Base-by-base conservation (phyloP, 805 yeast genomes). In the Kodamaea neixiangensis region DNA sequence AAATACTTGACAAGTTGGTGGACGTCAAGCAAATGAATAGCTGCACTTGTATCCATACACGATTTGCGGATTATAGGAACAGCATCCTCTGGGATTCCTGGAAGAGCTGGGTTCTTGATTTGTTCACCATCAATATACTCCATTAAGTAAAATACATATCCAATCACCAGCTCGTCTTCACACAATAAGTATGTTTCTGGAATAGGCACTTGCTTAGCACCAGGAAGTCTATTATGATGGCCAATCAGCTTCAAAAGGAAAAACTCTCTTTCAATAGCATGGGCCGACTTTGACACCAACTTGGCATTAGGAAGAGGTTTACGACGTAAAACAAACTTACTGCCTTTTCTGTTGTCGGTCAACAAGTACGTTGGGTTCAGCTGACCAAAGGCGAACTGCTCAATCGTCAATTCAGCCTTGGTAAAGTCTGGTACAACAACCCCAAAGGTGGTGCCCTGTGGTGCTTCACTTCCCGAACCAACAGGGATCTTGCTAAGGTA, bases 301-400 rank as follows among this genome's bases (percentile, higher is more conserved):
- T 76, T 69, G 33, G 69, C 69, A 54, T 78, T 79, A 2, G 78
- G 63, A 6, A 77, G 71, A 0, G 88, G 88, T 58, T 83, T 83
- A 55, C 82, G 71, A 50, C 88, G 67, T 46, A 83, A 68, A 2
- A 82, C 87, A 48, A 72, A 75, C 38, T 70, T 65, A 22, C 60
- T 65, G 6, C 56, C 59, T 4, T 54, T 53, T 4, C 10, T 18
- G 1, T 69, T 60, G 54, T 80, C 84, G 1, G 60, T 64, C 20
- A 82, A 49, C 22, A 79, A 72, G 59, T 81, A 83, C 1, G 86
- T 81, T 10, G 87, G 88, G 59, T 83, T 83, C 1, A 84, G 78
- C 61, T 83, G 88, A 13, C 88, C 88, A 61, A 78, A 81, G 21
- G 73, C 73, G 66, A 83, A 83, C 63, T 83, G 88, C 52, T 74